Evolutionary conservation across 139 green algal species (phyloP).

Genomic region (Ulvella scutata): DNA sequence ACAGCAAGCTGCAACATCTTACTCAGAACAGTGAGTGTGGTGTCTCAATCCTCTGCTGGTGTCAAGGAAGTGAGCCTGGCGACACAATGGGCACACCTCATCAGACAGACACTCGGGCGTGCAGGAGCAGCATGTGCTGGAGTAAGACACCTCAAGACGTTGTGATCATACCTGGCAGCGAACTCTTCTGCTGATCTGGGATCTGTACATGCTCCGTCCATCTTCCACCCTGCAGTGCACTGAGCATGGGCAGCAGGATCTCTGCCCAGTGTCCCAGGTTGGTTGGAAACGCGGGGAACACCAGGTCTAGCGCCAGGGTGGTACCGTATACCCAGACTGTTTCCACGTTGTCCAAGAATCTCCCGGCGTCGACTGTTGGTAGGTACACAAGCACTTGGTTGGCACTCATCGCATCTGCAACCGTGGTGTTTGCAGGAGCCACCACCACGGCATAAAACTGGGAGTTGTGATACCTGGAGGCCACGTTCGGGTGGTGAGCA

Average conservation of each 20-base stretch:
- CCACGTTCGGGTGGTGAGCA: too few species aligned
- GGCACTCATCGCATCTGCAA: not conserved
- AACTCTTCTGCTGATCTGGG: too few species aligned
- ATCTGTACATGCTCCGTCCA: conserved; percentile 10
- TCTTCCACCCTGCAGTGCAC: conserved; percentile 11
- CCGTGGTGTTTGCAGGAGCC: not conserved
- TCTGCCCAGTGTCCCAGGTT: conserved; percentile 69
- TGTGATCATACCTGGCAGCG: too few species aligned
- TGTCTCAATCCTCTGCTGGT: too few species aligned
- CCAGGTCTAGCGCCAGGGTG: conserved; percentile 49
- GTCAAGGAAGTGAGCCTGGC: too few species aligned
- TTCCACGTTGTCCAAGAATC: conserved; percentile 3
- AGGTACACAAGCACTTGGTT: not conserved
- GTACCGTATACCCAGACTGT: conserved; percentile 29
- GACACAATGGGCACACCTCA: too few species aligned
- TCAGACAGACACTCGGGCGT: too few species aligned
- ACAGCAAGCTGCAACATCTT: too few species aligned
- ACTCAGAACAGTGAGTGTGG: too few species aligned
- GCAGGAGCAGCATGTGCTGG: too few species aligned
- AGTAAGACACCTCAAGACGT: too few species aligned
- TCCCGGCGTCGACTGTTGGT: not conserved
- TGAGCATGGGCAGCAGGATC: conserved; percentile 40
- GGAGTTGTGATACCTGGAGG: not conserved
- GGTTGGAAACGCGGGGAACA: conserved; percentile 41
- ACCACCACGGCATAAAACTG: not conserved